Evolutionary conservation across 2,329 filamentous ascomycete species (phyloP).

Genomic region (Hymenoscyphus fraxineus): DNA sequence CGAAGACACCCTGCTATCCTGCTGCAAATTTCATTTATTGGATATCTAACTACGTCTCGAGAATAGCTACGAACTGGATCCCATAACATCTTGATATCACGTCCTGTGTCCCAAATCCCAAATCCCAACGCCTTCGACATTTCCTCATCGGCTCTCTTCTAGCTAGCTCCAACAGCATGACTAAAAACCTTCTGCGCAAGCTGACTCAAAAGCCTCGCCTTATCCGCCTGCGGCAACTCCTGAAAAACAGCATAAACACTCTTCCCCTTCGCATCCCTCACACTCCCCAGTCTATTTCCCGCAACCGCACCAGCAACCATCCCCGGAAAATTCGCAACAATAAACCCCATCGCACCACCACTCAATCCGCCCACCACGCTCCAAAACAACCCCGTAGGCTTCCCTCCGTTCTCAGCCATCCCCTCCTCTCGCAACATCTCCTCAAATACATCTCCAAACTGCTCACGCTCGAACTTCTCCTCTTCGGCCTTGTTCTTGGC

Average conservation of each 20-base stretch:
- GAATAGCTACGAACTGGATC: neutral
- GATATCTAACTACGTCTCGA: neutral
- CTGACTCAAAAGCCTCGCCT: conserved; percentile 75
- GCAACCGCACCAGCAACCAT: conserved; percentile 86
- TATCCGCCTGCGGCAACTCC: conserved; percentile 77
- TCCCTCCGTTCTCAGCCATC: conserved; percentile 67
- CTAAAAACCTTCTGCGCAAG: conserved; percentile 84
- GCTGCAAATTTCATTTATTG: neutral
- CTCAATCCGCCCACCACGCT: conserved; percentile 77
- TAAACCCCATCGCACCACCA: conserved; percentile 89
- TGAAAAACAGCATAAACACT: conserved; percentile 85
- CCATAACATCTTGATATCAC: neutral
- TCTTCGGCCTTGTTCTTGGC: conserved; percentile 47
- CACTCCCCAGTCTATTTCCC: conserved; percentile 84
- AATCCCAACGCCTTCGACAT: neutral
- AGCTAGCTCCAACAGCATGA: conserved; percentile 57
- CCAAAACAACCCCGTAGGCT: conserved; percentile 76
- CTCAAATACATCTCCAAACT: conserved; percentile 86
- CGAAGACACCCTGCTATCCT: too few relatives aligned
- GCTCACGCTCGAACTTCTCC: conserved; percentile 63
- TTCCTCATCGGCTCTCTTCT: neutral
- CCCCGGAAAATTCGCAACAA: conserved; percentile 87
- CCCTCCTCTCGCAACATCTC: conserved; percentile 86
- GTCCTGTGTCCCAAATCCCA: neutral
- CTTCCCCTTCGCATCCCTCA: conserved; percentile 88